These are phyloP conservation scores for Linaria vulgaris DNA, from an alignment of 257 asterid species.

Conservation along the genomic window DNA sequence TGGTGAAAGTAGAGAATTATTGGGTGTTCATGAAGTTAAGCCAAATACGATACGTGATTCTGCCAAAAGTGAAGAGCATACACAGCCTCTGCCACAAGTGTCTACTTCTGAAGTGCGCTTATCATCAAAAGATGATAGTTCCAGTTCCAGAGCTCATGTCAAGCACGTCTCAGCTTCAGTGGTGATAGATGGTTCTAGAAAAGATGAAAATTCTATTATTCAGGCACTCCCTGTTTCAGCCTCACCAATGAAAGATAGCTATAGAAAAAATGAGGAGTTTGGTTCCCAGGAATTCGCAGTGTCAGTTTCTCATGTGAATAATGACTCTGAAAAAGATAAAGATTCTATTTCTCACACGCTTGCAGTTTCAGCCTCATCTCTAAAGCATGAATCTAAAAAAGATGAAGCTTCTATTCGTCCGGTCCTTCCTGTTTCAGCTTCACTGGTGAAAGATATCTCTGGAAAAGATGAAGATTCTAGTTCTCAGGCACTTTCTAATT, in stretches of 20 bases:
- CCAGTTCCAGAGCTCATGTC: too few relatives aligned
- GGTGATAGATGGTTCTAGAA: constrained; percentile 25
- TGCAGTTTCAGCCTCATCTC: too few relatives aligned
- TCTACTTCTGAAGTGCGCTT: constrained; percentile 27
- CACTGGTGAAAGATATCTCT: constrained; percentile 12
- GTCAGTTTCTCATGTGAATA: not conserved
- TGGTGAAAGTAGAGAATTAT: constrained; percentile 21
- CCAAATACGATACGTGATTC: constrained; percentile 27
- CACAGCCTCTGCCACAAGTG: constrained; percentile 20
- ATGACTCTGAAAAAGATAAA: constrained; percentile 26
- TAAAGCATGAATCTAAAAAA: not conserved
- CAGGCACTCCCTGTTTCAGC: not conserved
- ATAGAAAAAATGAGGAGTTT: constrained; percentile 25
- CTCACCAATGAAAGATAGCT: constrained; percentile 14
- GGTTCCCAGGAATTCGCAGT: not conserved
- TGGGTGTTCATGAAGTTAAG: constrained; percentile 26
- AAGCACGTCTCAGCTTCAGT: not conserved
- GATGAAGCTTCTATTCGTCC: constrained; percentile 7
- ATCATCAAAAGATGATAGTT: constrained; percentile 5
- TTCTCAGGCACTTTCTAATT: too few relatives aligned
- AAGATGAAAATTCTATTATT: constrained; percentile 14
- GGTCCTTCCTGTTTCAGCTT: too few relatives aligned
- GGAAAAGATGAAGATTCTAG: constrained; percentile 26
- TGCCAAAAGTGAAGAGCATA: constrained; percentile 31
- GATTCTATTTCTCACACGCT: constrained; percentile 1